Base-by-base conservation (phyloP, 257 asterid species). In the Solanum ossicruentum region DNA sequence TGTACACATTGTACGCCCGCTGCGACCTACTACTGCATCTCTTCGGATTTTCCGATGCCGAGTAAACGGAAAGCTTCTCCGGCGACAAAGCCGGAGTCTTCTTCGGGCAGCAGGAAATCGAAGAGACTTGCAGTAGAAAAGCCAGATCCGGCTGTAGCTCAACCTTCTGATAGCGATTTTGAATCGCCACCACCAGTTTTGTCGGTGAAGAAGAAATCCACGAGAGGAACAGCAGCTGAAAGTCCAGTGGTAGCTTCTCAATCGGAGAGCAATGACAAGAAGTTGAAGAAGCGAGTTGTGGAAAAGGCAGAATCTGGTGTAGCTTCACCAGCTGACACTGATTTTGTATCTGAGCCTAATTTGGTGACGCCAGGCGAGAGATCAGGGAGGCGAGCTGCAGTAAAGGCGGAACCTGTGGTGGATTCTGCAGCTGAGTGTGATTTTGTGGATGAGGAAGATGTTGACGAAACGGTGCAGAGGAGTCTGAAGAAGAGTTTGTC, bases 371-470 rank as follows among this genome's bases (percentile, higher is more conserved):
- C 70, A 47, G 28, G 11, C n/a, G 3, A 65, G 12, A 28, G 28
- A 65, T 65, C 43, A 10, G 36, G 47, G 52, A 18, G 10, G 23
- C 26, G 8, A 70, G 16, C 17, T 9, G 54, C 28, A 18, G 54
- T 70, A 5, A 18, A 70, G 54, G 54, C 45, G 47, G 79, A 70
- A 41, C 9, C 26, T 39, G 23, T 39, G 52, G 79, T 70, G 17
- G 79, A 70, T 52, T 51, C n/a, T 51, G 65, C 15, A 77, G 17
- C 21, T 6, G 86, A 65, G 26, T 56, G 89, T 54, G 87, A 80
- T 86, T 84, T 84, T 12, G 12, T 10, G n/a, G 82, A 73, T 21
- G 90, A 18, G 39, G 82, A 73, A 56, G 90, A 18, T 12, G 47
- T 12, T 3, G 69, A 51, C 2, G 82, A 55, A 28, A 49, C 13